phyloP scores from a whole-genome alignment of 495 filamentous ascomycete species.

The Tuber borchii region DNA sequence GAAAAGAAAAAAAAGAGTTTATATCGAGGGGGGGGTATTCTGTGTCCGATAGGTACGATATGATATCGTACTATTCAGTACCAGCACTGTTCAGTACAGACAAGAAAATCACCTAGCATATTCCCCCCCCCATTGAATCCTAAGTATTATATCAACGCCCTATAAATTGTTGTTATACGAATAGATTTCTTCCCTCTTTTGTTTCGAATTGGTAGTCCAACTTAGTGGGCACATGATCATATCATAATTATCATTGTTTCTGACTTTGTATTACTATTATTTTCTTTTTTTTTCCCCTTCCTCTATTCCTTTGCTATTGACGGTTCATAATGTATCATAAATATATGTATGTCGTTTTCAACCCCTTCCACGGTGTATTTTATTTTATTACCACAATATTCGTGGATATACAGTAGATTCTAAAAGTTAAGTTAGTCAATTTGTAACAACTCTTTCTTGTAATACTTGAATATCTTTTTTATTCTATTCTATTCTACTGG shows the following conservation, averaged over 20 bases:
- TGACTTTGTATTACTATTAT: too few relatives aligned
- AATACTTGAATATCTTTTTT: background rate
- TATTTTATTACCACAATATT: background rate
- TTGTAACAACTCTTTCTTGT: background rate
- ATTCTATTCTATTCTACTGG: too few relatives aligned
- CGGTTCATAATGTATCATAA: too few relatives aligned
- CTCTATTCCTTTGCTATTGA: too few relatives aligned
- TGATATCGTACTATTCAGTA: background rate
- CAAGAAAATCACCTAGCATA: background rate
- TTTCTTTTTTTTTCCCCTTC: too few relatives aligned
- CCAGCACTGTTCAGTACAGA: background rate
- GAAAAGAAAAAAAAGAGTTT: background rate
- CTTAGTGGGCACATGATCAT: background rate
- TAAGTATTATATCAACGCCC: background rate
- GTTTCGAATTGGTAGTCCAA: background rate
- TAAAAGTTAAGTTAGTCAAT: background rate
- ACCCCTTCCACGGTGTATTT: background rate
- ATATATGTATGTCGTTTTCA: background rate
- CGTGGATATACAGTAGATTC: background rate
- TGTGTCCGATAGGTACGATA: background rate
- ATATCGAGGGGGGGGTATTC: background rate
- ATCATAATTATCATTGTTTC: background rate
- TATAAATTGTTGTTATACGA: background rate
- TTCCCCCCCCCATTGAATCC: background rate
- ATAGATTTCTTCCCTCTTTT: background rate